Conservation (phyloP, 345 rosid genomes). For the Cardamine chenopodiifolia region DNA sequence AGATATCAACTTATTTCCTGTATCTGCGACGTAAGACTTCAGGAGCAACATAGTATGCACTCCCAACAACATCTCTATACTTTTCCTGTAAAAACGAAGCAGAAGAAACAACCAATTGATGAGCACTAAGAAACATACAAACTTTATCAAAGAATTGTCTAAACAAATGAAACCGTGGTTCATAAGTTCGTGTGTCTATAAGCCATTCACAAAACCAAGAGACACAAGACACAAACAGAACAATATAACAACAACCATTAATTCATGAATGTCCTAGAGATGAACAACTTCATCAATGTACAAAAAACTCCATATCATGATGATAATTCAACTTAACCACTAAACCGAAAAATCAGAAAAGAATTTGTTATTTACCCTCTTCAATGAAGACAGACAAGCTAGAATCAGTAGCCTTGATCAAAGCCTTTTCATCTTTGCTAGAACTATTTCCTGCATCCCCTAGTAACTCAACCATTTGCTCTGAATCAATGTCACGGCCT, state of each 20-base stretch:
- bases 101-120: constrained; percentile 33
- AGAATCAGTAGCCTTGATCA: constrained; percentile 46
- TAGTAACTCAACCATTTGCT: constrained; percentile 74
- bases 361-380: constrained; percentile 32
- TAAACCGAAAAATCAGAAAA: constrained; percentile 2
- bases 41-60: constrained; percentile 71
- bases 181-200: neutral
- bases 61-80: constrained; percentile 72
- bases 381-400: constrained; percentile 48
- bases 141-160: constrained; percentile 4
- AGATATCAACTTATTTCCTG: constrained; percentile 76
- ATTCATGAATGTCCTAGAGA: constrained; percentile 13
- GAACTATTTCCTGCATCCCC: constrained; percentile 68
- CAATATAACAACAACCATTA: constrained; percentile 4
- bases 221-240: neutral
- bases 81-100: constrained; percentile 53
- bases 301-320: neutral
- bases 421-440: constrained; percentile 47
- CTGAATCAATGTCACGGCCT: constrained; percentile 69
- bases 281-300: constrained; percentile 21
- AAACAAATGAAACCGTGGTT: neutral
- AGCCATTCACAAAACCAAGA: constrained; percentile 19
- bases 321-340: neutral
- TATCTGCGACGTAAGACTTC: constrained; percentile 72
- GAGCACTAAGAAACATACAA: neutral